These are phyloP conservation scores for Camellia lanceoleosa DNA, from an alignment of 148 eudicot genomes.

Conservation along the genomic window DNA sequence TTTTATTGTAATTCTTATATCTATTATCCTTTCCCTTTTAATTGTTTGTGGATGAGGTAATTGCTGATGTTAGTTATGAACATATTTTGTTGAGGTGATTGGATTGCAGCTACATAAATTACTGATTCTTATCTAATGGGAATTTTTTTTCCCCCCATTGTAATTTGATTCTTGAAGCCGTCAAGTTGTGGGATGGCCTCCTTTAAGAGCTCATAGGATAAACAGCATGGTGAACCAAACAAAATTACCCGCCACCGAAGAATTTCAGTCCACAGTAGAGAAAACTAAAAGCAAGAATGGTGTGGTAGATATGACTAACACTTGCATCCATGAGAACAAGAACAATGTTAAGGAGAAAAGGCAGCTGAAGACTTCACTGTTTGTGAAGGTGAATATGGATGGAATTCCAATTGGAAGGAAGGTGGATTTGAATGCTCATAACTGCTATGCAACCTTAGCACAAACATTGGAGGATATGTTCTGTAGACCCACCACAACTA, in stretches of 20 bases:
- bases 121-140: background rate
- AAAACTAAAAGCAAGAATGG: constrained; percentile 42
- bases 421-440: constrained; percentile 79
- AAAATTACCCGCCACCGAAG: constrained; percentile 48
- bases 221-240: constrained; percentile 68
- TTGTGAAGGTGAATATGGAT: constrained; percentile 93
- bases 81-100: constrained; percentile 2
- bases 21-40: background rate
- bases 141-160: background rate
- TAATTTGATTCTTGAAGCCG: constrained; percentile 34
- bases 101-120: background rate
- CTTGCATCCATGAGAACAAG: constrained; percentile 5
- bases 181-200: constrained; percentile 99
- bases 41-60: background rate
- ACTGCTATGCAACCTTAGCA: constrained; percentile 67
- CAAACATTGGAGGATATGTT: constrained; percentile 78
- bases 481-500: constrained; percentile 35
- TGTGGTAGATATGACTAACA: constrained; percentile 28
- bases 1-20: background rate
- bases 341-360: constrained; percentile 32
- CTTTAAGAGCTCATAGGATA: constrained; percentile 75
- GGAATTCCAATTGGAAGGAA: constrained; percentile 87
- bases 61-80: background rate
- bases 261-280: constrained; percentile 35
- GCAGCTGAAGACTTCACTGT: constrained; percentile 41